Conservation (phyloP, 495 filamentous ascomycete species). For the Hyaloscypha bicolor region DNA sequence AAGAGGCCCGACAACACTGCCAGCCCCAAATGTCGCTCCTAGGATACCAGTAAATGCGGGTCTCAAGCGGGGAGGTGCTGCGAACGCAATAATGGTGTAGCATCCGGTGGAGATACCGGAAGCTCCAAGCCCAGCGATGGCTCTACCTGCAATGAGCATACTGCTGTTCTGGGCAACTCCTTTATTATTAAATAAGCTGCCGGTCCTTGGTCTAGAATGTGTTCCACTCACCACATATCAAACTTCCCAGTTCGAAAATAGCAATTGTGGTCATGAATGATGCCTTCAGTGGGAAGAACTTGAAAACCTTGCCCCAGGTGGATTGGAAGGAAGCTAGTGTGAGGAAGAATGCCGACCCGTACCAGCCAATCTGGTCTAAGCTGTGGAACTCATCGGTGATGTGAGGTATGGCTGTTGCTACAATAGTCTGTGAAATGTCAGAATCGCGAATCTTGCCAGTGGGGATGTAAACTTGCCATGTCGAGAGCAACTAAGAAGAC, state of each 20-base stretch:
- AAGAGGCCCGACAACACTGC: conserved; percentile 49
- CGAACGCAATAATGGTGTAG: conserved; percentile 47
- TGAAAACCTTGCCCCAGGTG: conserved; percentile 48
- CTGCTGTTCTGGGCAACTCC: conserved; percentile 52
- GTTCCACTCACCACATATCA: conserved; percentile 54
- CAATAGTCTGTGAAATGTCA: conserved; percentile 49
- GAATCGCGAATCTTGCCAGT: neutral
- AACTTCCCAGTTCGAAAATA: conserved; percentile 55
- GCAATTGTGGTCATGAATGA: conserved; percentile 46
- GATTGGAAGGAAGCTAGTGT: conserved; percentile 45
- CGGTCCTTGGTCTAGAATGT: conserved; percentile 16
- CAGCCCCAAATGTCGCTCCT: conserved; percentile 37
- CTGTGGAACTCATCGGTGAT: conserved; percentile 50
- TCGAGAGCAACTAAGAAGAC: conserved; percentile 65
- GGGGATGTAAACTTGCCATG: conserved; percentile 7
- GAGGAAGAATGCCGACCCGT: conserved; percentile 48
- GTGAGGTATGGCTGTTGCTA: conserved; percentile 50
- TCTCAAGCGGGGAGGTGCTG: conserved; percentile 42
- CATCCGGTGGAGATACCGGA: conserved; percentile 43
- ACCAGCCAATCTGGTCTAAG: conserved; percentile 51
- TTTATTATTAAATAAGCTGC: conserved; percentile 51
- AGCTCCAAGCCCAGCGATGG: conserved; percentile 49
- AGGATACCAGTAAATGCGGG: conserved; percentile 48
- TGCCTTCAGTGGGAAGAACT: conserved; percentile 46
- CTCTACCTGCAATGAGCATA: conserved; percentile 57